Percentiles rank a stretch among this genome's conserved stretches.
Conservation (phyloP, 306 rosid genomes). For the Heteromeles arbutifolia region DNA sequence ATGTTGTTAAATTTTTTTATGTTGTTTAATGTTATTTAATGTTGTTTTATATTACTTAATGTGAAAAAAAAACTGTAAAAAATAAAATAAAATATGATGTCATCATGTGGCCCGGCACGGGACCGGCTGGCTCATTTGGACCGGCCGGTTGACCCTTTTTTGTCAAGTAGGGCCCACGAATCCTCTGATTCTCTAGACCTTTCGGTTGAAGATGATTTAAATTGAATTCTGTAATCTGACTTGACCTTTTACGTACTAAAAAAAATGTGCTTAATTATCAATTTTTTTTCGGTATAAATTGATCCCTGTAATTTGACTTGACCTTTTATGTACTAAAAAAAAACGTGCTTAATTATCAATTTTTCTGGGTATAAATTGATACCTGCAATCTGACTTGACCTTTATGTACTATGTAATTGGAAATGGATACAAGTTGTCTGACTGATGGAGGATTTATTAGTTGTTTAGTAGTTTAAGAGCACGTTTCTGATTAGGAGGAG, state of each 20-base stretch:
- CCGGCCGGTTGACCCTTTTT: too few relatives aligned
- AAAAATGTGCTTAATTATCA: too few relatives aligned
- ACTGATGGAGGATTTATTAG: not conserved
- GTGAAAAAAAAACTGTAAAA: too few relatives aligned
- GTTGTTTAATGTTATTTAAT: too few relatives aligned
- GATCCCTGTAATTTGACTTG: not conserved
- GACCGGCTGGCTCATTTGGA: too few relatives aligned
- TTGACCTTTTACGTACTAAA: not conserved
- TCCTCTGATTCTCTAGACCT: too few relatives aligned
- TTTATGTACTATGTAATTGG: not conserved
- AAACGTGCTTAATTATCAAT: conserved; percentile 8
- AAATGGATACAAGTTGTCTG: not conserved
- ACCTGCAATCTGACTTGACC: not conserved
- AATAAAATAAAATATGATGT: too few relatives aligned
- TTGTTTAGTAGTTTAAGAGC: not conserved
- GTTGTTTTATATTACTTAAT: too few relatives aligned
- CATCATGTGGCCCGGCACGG: too few relatives aligned
- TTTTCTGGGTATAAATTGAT: not conserved
- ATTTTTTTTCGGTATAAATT: not conserved
- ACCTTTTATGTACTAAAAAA: not conserved
- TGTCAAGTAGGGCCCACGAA: too few relatives aligned
- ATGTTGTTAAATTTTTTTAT: too few relatives aligned
- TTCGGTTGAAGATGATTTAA: too few relatives aligned
- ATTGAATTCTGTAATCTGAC: not conserved
- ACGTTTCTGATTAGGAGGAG: conserved; percentile 4